Conservation (phyloP, 2,329 filamentous ascomycete genomes). For the Ophiostoma fasciatum region DNA sequence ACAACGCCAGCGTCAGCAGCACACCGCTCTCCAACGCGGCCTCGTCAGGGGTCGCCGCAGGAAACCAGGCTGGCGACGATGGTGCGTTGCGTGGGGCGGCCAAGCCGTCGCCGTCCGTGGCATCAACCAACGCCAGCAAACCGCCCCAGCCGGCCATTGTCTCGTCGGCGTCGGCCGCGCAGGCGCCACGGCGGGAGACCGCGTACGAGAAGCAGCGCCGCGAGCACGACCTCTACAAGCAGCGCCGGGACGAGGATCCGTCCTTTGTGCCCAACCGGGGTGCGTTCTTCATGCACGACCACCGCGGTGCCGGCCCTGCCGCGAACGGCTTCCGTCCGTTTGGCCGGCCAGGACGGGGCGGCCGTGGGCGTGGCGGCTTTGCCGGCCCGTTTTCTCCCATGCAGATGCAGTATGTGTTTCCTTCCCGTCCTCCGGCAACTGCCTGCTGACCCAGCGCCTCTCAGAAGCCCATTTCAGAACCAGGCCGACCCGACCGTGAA, state of each 20-base stretch:
- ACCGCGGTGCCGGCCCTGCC: constrained; percentile 61
- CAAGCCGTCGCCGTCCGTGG: background rate
- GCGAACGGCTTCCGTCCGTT: constrained; percentile 66
- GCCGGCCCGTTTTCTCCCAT: constrained; percentile 44
- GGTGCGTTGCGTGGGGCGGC: no score
- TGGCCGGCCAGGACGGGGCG: constrained; percentile 45
- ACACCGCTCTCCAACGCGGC: no score
- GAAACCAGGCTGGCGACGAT: no score
- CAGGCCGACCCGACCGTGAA: constrained; percentile 47
- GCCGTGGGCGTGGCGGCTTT: constrained; percentile 40
- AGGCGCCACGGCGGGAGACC: constrained; percentile 25
- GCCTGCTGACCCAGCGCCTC: background rate
- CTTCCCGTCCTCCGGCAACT: background rate
- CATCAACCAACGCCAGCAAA: background rate
- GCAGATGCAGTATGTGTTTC: constrained; percentile 39
- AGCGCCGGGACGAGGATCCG: constrained; percentile 75
- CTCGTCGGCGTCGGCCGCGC: constrained; percentile 7
- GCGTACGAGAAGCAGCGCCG: constrained; percentile 58
- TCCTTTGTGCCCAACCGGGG: constrained; percentile 89
- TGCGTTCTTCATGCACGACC: constrained; percentile 95
- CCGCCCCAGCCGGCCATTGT: constrained; percentile 23
- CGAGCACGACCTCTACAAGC: constrained; percentile 84
- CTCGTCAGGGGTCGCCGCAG: no score
- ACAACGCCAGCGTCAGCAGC: background rate
- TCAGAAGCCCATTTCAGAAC: constrained; percentile 19